Conservation (phyloP, 2,329 filamentous ascomycete species). For the Myriangium duriaei region DNA sequence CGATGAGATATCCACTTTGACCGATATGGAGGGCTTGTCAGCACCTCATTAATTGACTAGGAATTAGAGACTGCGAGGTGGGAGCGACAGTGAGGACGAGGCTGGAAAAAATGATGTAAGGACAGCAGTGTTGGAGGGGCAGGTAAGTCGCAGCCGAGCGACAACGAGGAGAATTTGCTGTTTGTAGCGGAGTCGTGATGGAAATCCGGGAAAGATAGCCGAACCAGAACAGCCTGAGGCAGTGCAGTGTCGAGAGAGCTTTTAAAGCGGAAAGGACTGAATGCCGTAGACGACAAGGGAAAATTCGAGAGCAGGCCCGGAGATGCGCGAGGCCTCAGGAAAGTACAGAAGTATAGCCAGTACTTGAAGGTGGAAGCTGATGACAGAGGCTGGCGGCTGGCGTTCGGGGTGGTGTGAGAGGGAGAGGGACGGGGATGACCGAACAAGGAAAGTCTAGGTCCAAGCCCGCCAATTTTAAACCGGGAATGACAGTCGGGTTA, state of each 20-base stretch:
- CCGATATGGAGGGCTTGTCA: slow-evolving; percentile 36
- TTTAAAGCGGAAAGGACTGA: not conserved
- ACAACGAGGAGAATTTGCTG: no score
- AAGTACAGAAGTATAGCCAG: no score
- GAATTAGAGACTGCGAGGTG: not conserved
- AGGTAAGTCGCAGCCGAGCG: no score
- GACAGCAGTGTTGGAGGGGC: not conserved
- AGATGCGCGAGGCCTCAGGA: no score
- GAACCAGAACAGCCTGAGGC: not conserved
- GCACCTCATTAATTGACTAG: slow-evolving; percentile 27
- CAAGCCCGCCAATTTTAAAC: slow-evolving; percentile 6
- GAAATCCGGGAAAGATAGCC: not conserved
- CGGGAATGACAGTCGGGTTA: not conserved
- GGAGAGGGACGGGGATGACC: slow-evolving; percentile 16
- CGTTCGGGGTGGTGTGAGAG: not conserved
- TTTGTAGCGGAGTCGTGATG: no score
- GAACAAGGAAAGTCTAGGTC: slow-evolving; percentile 17
- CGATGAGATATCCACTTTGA: slow-evolving; percentile 89
- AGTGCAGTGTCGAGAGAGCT: not conserved
- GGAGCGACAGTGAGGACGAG: no score
- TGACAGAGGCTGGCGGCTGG: no score
- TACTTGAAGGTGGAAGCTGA: no score
- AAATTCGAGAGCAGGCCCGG: not conserved
- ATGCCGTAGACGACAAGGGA: not conserved
- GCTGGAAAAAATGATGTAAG: not conserved